These are phyloP conservation scores for Suillus hirtellus DNA, from an alignment of 768 basidiomycete species.

Conservation along the genomic window DNA sequence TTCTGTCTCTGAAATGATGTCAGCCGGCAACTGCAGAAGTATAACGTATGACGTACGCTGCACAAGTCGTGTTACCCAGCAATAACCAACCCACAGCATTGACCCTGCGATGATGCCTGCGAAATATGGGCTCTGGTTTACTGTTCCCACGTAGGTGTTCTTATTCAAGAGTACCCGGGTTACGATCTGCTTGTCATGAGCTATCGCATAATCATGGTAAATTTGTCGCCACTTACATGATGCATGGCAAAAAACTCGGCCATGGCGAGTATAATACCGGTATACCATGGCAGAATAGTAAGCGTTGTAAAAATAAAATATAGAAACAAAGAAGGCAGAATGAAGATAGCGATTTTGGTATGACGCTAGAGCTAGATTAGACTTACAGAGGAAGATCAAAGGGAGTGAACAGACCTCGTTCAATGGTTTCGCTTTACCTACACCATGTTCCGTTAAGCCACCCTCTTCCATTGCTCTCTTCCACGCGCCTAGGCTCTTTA, in stretches of 20 bases:
- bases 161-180: slow-evolving; percentile 85
- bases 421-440: slow-evolving; percentile 63
- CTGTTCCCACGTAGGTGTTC: slow-evolving; percentile 76
- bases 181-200: slow-evolving; percentile 55
- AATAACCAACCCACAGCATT: slow-evolving; percentile 83
- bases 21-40: background rate
- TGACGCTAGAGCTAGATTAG: slow-evolving; percentile 54
- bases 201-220: slow-evolving; percentile 10
- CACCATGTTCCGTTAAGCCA: slow-evolving; percentile 75
- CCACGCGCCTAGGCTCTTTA: slow-evolving; percentile 91
- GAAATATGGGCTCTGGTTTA: slow-evolving; percentile 90
- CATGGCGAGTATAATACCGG: slow-evolving; percentile 76
- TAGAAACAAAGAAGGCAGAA: slow-evolving; percentile 76
- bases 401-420: slow-evolving; percentile 57
- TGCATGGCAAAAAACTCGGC: slow-evolving; percentile 94
- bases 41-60: slow-evolving; percentile 48
- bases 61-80: slow-evolving; percentile 79
- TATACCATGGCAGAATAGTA: slow-evolving; percentile 86
- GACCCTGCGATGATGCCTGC: slow-evolving; percentile 86
- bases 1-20: slow-evolving; percentile 58
- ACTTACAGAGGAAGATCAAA: slow-evolving; percentile 5
- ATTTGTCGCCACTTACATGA: slow-evolving; percentile 59
- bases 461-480: slow-evolving; percentile 87
- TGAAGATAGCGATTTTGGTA: slow-evolving; percentile 77
- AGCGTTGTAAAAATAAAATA: slow-evolving; percentile 84